Evolutionary conservation across 768 basidiomycete genomes (phyloP).

Genomic region (Panus rudis): DNA sequence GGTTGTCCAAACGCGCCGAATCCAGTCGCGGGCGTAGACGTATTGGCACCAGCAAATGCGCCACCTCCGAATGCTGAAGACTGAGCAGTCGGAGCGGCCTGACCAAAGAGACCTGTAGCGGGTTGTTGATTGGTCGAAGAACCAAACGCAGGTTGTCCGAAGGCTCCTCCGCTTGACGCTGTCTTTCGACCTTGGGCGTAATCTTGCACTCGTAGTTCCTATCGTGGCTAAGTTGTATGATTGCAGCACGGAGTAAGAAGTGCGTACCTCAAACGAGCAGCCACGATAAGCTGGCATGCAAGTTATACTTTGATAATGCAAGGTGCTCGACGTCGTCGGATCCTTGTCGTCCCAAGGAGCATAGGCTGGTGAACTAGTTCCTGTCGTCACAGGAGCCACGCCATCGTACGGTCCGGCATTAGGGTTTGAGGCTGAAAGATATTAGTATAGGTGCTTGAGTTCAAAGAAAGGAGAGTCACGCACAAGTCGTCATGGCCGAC

Average conservation of each 20-base stretch:
- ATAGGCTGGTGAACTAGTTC: slow-evolving; percentile 63
- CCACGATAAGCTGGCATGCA: slow-evolving; percentile 75
- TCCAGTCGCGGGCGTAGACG: slow-evolving; percentile 15
- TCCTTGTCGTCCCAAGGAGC: slow-evolving; percentile 62
- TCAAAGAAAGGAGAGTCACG: slow-evolving; percentile 35
- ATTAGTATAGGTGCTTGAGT: slow-evolving; percentile 29
- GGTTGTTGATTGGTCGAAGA: slow-evolving; percentile 17
- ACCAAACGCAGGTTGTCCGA: slow-evolving; percentile 30
- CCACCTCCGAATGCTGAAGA: slow-evolving; percentile 23
- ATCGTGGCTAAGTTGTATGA: neutral
- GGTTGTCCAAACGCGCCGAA: slow-evolving; percentile 28
- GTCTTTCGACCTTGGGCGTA: slow-evolving; percentile 41
- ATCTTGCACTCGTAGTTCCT: slow-evolving; percentile 44
- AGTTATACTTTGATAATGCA: slow-evolving; percentile 78
- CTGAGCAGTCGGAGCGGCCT: slow-evolving; percentile 18
- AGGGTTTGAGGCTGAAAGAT: slow-evolving; percentile 15
- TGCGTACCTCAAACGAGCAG: slow-evolving; percentile 48
- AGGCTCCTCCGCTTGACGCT: slow-evolving; percentile 22
- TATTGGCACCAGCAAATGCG: slow-evolving; percentile 19
- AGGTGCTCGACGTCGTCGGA: slow-evolving; percentile 33
- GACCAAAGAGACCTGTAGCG: slow-evolving; percentile 24
- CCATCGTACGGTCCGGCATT: slow-evolving; percentile 26
- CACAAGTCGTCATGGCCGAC: slow-evolving; percentile 30
- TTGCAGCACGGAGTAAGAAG: slow-evolving; percentile 1
- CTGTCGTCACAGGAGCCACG: slow-evolving; percentile 56